A percentile compares a stretch with the other conserved stretches of the same genome.
These are phyloP conservation scores for Termitomyces titanicus DNA, from an alignment of 768 basidiomycete species.

Conservation along the genomic window DNA sequence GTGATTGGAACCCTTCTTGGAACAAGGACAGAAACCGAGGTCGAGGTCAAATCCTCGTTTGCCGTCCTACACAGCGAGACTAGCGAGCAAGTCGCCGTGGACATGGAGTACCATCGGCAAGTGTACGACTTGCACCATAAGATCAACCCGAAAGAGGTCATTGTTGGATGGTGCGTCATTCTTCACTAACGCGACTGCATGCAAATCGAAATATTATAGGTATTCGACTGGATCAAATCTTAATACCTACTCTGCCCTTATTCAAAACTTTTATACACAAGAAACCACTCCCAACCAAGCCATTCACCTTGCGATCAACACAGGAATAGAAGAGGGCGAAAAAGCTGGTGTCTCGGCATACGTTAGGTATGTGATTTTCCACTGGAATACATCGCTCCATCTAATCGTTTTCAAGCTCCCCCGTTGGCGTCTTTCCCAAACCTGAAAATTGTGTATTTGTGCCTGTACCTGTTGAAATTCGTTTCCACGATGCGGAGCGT, in stretches of 20 bases:
- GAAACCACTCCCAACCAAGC: slow-evolving; percentile 88
- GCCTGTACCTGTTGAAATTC: slow-evolving; percentile 85
- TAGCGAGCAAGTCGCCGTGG: slow-evolving; percentile 89
- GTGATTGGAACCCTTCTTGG: slow-evolving; percentile 97
- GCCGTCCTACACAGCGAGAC: slow-evolving; percentile 93
- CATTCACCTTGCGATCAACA: slow-evolving; percentile 88
- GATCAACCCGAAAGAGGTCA: slow-evolving; percentile 81
- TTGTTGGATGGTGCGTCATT: slow-evolving; percentile 84
- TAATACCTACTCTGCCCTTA: slow-evolving; percentile 93
- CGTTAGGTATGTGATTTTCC: slow-evolving; percentile 55
- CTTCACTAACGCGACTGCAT: neutral
- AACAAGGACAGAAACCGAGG: slow-evolving; percentile 58
- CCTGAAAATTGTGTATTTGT: slow-evolving; percentile 95
- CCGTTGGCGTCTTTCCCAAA: slow-evolving; percentile 84
- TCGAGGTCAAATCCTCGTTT: slow-evolving; percentile 83
- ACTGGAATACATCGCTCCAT: slow-evolving; percentile 3
- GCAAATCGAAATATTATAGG: slow-evolving; percentile 39
- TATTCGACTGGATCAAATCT: slow-evolving; percentile 89
- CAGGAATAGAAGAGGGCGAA: slow-evolving; percentile 61
- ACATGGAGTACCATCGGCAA: slow-evolving; percentile 92
- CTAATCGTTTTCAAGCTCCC: slow-evolving; percentile 51
- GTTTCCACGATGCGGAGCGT: slow-evolving; percentile 79
- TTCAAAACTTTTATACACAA: slow-evolving; percentile 96
- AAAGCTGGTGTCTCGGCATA: slow-evolving; percentile 82
- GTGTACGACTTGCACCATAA: slow-evolving; percentile 91